Evolutionary conservation across 495 filamentous ascomycete species (phyloP).

Genomic region (Neurospora sp.): DNA sequence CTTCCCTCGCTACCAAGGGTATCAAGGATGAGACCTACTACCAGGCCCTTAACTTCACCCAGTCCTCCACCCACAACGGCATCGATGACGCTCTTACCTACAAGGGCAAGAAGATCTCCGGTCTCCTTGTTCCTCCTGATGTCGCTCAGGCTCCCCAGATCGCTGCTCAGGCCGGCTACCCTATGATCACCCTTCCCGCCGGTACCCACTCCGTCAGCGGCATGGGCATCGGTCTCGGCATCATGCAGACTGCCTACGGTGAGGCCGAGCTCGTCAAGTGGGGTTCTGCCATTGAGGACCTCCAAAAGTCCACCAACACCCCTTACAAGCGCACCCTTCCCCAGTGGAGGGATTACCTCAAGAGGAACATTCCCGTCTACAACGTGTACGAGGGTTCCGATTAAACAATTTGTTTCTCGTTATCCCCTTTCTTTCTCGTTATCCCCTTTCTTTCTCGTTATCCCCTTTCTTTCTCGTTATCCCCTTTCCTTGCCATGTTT

Average conservation of each 20-base stretch:
- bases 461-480: not conserved
- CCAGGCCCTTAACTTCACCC: conserved; percentile 52
- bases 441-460: too few relatives aligned
- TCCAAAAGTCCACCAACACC: conserved; percentile 5
- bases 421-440: not conserved
- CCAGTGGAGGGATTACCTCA: conserved; percentile 10
- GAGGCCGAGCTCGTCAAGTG: conserved; percentile 53
- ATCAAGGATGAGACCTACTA: conserved; percentile 55
- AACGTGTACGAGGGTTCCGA: conserved; percentile 13
- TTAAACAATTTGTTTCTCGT: not conserved
- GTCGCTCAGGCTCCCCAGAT: conserved; percentile 50
- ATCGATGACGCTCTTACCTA: conserved; percentile 55
- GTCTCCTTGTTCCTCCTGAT: conserved; percentile 56
- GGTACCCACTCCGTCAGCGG: conserved; percentile 42
- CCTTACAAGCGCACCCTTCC: conserved; percentile 11
- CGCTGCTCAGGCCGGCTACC: conserved; percentile 53
- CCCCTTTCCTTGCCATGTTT: not conserved
- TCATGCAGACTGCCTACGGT: conserved; percentile 55
- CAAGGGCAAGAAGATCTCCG: conserved; percentile 41
- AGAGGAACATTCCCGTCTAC: conserved; percentile 12
- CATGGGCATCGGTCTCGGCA: conserved; percentile 60
- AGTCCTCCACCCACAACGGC: conserved; percentile 46
- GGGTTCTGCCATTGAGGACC: conserved; percentile 60
- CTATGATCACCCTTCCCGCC: conserved; percentile 57
- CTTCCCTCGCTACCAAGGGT: conserved; percentile 47